A percentile compares a stretch with the other conserved stretches of the same genome.
These are phyloP conservation scores for Digitaria exilis DNA, from an alignment of 202 grass and related monocot species.

Conservation along the genomic window DNA sequence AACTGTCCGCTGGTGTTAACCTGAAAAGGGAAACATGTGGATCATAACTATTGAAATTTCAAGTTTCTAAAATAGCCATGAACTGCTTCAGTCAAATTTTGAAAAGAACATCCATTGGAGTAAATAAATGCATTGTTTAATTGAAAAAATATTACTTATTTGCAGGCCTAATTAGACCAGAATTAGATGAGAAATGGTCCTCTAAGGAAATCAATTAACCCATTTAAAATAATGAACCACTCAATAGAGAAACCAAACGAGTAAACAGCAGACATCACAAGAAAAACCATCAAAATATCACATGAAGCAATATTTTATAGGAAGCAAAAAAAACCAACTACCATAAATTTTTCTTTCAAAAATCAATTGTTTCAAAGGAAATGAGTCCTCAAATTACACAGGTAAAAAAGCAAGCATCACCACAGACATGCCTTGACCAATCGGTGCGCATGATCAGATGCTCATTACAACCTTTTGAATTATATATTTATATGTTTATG, in stretches of 20 bases:
- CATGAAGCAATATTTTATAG: not conserved
- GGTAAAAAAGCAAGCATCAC: not conserved
- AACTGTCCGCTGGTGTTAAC: constrained; percentile 83
- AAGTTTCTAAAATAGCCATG: not conserved
- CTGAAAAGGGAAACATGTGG: constrained; percentile 49
- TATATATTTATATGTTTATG: not conserved
- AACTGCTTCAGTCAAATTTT: not conserved
- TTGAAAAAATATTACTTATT: constrained; percentile 4
- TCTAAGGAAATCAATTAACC: not conserved
- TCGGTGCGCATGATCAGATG: not conserved
- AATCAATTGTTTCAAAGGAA: not conserved
- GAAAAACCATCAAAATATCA: not conserved
- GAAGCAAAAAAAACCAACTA: not conserved
- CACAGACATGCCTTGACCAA: not conserved
- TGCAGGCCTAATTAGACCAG: not conserved
- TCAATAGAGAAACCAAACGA: constrained; percentile 16
- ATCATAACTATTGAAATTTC: not conserved
- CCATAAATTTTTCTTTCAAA: not conserved
- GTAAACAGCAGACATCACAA: constrained; percentile 3
- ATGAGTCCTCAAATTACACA: not conserved
- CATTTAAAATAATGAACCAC: constrained; percentile 7
- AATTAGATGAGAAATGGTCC: constrained; percentile 19
- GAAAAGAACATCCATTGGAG: not conserved
- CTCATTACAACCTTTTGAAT: not conserved
- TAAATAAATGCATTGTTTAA: constrained; percentile 18